Conservation (phyloP, 768 basidiomycete genomes). For the Phaffia australis region DNA sequence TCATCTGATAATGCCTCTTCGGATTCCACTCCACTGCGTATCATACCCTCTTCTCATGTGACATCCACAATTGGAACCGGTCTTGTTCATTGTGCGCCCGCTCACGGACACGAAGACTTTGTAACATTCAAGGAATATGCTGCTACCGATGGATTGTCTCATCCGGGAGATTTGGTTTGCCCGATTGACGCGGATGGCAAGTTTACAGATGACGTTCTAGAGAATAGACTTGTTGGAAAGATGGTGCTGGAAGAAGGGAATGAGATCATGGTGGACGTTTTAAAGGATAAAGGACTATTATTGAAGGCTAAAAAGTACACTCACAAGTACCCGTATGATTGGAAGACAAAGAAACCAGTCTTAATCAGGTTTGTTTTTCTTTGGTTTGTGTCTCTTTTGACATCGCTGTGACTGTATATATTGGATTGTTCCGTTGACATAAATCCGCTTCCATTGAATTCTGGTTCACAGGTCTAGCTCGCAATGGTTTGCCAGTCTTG, state of each 20-base stretch:
- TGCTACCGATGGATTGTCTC: slow-evolving; percentile 33
- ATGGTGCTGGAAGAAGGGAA: slow-evolving; percentile 64
- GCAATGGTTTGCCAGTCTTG: slow-evolving; percentile 94
- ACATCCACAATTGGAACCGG: slow-evolving; percentile 83
- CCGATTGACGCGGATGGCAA: slow-evolving; percentile 70
- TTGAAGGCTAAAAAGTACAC: slow-evolving; percentile 59
- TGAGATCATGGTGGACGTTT: slow-evolving; percentile 52
- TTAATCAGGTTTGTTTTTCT: slow-evolving; percentile 60
- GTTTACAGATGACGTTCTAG: slow-evolving; percentile 47
- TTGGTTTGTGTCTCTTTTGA: not conserved
- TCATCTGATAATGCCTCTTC: slow-evolving; percentile 29
- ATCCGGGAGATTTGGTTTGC: slow-evolving; percentile 47
- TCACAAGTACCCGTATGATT: slow-evolving; percentile 92
- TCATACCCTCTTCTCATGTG: slow-evolving; percentile 67
- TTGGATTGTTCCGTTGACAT: not conserved
- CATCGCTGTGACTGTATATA: no score
- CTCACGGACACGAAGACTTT: slow-evolving; percentile 90
- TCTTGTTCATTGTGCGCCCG: slow-evolving; percentile 88
- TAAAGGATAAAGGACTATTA: slow-evolving; percentile 48
- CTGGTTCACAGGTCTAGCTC: slow-evolving; percentile 59
- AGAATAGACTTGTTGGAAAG: slow-evolving; percentile 50
- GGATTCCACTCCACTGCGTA: slow-evolving; percentile 31
- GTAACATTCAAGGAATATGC: slow-evolving; percentile 46
- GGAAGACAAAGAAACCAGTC: slow-evolving; percentile 86
- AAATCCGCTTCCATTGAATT: no score